Evolutionary conservation across 768 basidiomycete genomes (phyloP), one percentile per base, ranked within the genome.

Genomic region (Mycena latifolia): DNA sequence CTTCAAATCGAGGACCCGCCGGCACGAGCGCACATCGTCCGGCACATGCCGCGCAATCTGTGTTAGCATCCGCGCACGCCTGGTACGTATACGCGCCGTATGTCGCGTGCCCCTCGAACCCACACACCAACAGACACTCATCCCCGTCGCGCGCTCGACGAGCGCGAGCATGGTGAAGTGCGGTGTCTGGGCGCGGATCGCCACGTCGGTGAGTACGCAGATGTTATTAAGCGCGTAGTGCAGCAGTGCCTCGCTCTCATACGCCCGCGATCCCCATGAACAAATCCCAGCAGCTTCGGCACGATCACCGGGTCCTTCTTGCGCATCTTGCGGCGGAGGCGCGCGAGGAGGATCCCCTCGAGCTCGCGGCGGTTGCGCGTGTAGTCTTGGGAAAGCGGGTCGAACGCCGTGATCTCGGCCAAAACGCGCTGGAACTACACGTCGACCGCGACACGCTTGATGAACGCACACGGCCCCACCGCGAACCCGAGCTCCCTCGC

Each of bases 341-440:
- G 84, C 52, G 83, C 85, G 65, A 88, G 84, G 51, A 96, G 80
- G 5, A 92, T 86, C 41, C 83, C 87, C 73, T 96, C 95, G 27
- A 95, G 96, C 75, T 97, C 94, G 43, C 96, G 87, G 71, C 94
- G 91, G 79, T 99, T 99, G 45, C 96, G 86, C 18, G 94, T 92
- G 76, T 98, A 98, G 74, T 98, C 96, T 74, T 92, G 93, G 81
- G 96, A 98, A 79, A 96, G 97, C 0, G 96, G 96, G 72, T 98
- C 93, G 85, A 96, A 97, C 66, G 85, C 87, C 11, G 96, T 91
- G 15, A 98, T 92, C 50, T 92, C 87, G 29, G 78, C 78, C 47
- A 99, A 82, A 61, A 95, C 89, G 28, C 85, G 84, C 71, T 95
- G 92, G 72, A 99, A 95, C 54, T 85, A 88, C 5, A 89, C 81